These are phyloP conservation scores for Atkinsonella hypoxylon DNA, from an alignment of 2,329 filamentous ascomycete genomes.

Conservation along the genomic window DNA sequence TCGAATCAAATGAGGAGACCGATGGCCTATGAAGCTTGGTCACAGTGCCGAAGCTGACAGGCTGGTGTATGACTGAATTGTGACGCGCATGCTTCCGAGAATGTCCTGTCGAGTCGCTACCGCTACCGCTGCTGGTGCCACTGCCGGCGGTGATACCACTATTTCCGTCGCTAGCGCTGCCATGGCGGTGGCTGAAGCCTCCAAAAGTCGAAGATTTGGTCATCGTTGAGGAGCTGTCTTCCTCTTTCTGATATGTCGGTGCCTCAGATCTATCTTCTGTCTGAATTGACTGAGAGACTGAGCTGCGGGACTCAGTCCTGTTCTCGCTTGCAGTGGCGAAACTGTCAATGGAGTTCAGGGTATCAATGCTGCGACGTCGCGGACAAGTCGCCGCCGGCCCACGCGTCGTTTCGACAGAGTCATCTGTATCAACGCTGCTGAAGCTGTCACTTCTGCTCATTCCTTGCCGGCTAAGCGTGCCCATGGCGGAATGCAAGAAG, in stretches of 20 bases:
- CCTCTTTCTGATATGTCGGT: constrained; percentile 11
- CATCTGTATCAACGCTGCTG: constrained; percentile 45
- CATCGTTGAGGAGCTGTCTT: constrained; percentile 4
- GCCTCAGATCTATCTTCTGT: constrained; percentile 12
- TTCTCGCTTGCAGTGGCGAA: constrained; percentile 47
- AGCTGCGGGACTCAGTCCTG: constrained; percentile 24
- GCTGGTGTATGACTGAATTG: constrained; percentile 29
- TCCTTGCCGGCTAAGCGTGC: constrained; percentile 47
- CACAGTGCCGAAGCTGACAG: constrained; percentile 27
- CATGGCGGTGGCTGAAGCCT: not conserved
- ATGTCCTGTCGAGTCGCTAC: constrained; percentile 13
- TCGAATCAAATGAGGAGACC: constrained; percentile 44
- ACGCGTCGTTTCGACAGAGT: constrained; percentile 49
- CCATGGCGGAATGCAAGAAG: constrained; percentile 86
- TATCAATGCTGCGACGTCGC: constrained; percentile 35
- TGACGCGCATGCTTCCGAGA: constrained; percentile 13
- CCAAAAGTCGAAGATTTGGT: constrained; percentile 16
- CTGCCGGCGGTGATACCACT: not conserved
- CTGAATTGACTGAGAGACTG: constrained; percentile 11
- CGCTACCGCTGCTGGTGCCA: constrained; percentile 6
- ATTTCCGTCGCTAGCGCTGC: constrained; percentile 12
- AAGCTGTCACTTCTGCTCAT: constrained; percentile 25
- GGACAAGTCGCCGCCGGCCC: constrained; percentile 24
- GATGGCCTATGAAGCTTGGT: constrained; percentile 40
- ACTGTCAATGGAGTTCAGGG: constrained; percentile 38